Evolutionary conservation across 768 basidiomycete species (phyloP).

Genomic region (Lyophyllum decastes): DNA sequence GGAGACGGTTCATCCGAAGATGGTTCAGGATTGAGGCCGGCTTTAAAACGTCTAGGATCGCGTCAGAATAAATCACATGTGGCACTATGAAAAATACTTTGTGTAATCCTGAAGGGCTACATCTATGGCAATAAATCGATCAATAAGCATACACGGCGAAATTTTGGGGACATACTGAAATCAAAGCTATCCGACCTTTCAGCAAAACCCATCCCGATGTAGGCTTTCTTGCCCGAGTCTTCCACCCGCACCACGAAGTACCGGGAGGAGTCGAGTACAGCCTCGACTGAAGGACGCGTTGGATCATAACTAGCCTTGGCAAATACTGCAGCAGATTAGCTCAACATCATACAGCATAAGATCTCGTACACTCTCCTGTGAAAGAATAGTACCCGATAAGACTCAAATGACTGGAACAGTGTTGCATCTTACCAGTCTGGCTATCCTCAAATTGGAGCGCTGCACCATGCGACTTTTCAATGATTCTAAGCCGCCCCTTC

Average conservation of each 20-base stretch:
- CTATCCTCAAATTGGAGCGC: slow-evolving; percentile 79
- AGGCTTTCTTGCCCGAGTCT: slow-evolving; percentile 84
- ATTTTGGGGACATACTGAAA: slow-evolving; percentile 68
- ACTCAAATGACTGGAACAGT: not conserved
- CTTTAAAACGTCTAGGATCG: slow-evolving; percentile 57
- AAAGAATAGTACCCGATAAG: slow-evolving; percentile 9
- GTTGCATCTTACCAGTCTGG: slow-evolving; percentile 60
- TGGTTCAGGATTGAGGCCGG: slow-evolving; percentile 55
- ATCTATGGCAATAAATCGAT: slow-evolving; percentile 42
- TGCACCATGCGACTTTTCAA: slow-evolving; percentile 73
- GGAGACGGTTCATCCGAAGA: slow-evolving; percentile 56
- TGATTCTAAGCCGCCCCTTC: slow-evolving; percentile 88
- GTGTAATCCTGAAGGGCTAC: slow-evolving; percentile 86
- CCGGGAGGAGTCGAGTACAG: slow-evolving; percentile 92
- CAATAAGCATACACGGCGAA: slow-evolving; percentile 10
- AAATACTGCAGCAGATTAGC: slow-evolving; percentile 60
- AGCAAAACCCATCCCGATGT: slow-evolving; percentile 91
- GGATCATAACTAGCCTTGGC: slow-evolving; percentile 84
- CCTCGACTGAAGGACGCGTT: slow-evolving; percentile 82
- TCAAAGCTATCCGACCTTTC: slow-evolving; percentile 90
- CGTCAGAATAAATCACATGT: slow-evolving; percentile 5
- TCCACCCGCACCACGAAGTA: slow-evolving; percentile 95
- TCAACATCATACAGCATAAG: slow-evolving; percentile 11
- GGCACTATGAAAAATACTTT: slow-evolving; percentile 47
- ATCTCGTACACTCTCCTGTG: slow-evolving; percentile 66